Conservation (phyloP, 2,329 filamentous ascomycete species). For the Pseudovirgaria hyperparasitica region DNA sequence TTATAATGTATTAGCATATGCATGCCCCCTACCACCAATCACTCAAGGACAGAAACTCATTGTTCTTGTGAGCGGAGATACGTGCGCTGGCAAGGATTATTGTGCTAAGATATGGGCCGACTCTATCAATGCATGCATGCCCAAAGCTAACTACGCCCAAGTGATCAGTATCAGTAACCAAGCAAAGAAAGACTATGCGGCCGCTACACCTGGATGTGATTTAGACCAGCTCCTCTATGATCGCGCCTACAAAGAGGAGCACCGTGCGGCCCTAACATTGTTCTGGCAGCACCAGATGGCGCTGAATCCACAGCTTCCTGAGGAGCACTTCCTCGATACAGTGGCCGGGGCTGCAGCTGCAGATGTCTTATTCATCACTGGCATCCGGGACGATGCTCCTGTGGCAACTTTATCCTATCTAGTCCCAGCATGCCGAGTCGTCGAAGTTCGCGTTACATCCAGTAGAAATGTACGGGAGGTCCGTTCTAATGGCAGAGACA, state of each 20-base stretch:
- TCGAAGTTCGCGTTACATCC: conserved; percentile 41
- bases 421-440: conserved; percentile 37
- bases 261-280: conserved; percentile 37
- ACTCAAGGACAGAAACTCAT: conserved; percentile 33
- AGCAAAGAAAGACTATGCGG: conserved; percentile 47
- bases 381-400: conserved; percentile 49
- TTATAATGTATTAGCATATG: conserved; percentile 37
- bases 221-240: conserved; percentile 36
- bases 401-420: conserved; percentile 41
- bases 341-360: conserved; percentile 29
- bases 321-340: conserved; percentile 38
- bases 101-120: conserved; percentile 42
- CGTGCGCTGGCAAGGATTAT: conserved; percentile 47
- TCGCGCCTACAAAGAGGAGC: conserved; percentile 49
- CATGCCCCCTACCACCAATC: conserved; percentile 39
- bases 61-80: conserved; percentile 44
- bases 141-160: conserved; percentile 24
- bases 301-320: conserved; percentile 32
- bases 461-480: conserved; percentile 21
- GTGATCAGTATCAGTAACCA: conserved; percentile 43
- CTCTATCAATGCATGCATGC: conserved; percentile 16
- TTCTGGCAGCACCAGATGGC: conserved; percentile 38
- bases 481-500: conserved; percentile 18
- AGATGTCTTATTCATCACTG: conserved; percentile 49
- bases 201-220: conserved; percentile 34